Evolutionary conservation across 2,329 filamentous ascomycete genomes (phyloP).

Genomic region (Akanthomyces muscarius): DNA sequence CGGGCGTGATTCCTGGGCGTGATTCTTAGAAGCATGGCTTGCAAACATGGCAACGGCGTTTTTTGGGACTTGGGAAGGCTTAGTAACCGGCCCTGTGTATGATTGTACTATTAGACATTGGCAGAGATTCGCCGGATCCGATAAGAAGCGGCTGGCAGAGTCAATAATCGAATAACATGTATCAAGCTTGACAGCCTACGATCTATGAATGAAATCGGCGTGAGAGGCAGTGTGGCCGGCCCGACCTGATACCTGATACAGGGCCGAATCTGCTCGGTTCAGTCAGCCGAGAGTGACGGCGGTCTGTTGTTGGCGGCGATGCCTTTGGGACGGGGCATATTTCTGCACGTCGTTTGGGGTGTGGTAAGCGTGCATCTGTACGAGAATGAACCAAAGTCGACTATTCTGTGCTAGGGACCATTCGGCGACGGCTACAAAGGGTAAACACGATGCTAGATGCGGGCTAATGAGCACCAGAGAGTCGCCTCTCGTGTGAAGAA

Average conservation of each 20-base stretch:
- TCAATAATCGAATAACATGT: neutral
- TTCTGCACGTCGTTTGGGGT: neutral
- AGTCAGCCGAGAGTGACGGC: neutral
- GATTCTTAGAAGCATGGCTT: neutral
- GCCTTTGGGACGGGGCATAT: too few species aligned
- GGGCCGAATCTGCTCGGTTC: neutral
- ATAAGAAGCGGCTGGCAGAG: neutral
- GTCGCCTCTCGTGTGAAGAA: too few species aligned
- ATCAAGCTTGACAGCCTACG: neutral
- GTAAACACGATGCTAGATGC: too few species aligned
- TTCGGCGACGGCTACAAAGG: neutral
- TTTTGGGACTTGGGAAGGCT: neutral
- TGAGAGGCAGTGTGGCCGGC: neutral
- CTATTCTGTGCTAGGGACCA: too few species aligned
- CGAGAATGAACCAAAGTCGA: neutral
- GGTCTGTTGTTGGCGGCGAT: too few species aligned
- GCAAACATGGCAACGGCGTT: neutral
- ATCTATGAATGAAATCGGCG: neutral
- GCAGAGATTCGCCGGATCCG: neutral
- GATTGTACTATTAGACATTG: neutral
- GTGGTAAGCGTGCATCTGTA: neutral
- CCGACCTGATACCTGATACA: neutral
- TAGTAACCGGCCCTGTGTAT: neutral
- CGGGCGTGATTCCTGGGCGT: too few species aligned
- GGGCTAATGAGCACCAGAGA: too few species aligned